A percentile compares a stretch with the other conserved stretches of the same genome.
phyloP scores from a whole-genome alignment of 768 basidiomycete genomes.

The Lentinula aciculospora region DNA sequence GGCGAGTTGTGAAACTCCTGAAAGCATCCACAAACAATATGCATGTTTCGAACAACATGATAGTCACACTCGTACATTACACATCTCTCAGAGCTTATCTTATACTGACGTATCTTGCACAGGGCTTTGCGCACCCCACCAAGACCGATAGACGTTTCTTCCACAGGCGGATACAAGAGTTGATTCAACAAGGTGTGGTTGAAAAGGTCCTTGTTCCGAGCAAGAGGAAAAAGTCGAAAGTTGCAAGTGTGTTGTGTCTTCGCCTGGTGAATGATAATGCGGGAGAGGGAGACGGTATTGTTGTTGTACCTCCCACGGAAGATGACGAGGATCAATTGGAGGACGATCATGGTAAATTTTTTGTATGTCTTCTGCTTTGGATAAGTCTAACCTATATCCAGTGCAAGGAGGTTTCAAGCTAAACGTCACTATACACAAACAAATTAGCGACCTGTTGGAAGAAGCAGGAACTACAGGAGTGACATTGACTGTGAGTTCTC shows the following conservation, averaged over 20 bases:
- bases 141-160: slow-evolving; percentile 83
- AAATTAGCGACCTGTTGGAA: slow-evolving; percentile 70
- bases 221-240: slow-evolving; percentile 36
- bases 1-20: slow-evolving; percentile 66
- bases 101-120: background rate
- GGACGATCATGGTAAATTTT: slow-evolving; percentile 37
- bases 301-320: slow-evolving; percentile 24
- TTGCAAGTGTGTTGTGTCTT: slow-evolving; percentile 55
- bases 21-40: slow-evolving; percentile 64
- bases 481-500: slow-evolving; percentile 57
- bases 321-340: slow-evolving; percentile 22
- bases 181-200: slow-evolving; percentile 67
- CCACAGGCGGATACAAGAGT: slow-evolving; percentile 63
- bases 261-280: slow-evolving; percentile 47
- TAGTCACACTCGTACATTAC: slow-evolving; percentile 59
- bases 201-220: slow-evolving; percentile 71
- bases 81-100: slow-evolving; percentile 18
- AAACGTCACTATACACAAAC: slow-evolving; percentile 70
- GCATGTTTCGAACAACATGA: slow-evolving; percentile 69
- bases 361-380: background rate
- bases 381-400: slow-evolving; percentile 14
- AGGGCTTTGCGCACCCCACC: slow-evolving; percentile 75
- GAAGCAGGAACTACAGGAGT: slow-evolving; percentile 62
- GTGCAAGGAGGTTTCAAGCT: slow-evolving; percentile 40
- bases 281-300: slow-evolving; percentile 26